Percentiles rank a stretch among this genome's conserved stretches.
phyloP scores from a whole-genome alignment of 306 rosid genomes.

The Acacia melanoxylon region DNA sequence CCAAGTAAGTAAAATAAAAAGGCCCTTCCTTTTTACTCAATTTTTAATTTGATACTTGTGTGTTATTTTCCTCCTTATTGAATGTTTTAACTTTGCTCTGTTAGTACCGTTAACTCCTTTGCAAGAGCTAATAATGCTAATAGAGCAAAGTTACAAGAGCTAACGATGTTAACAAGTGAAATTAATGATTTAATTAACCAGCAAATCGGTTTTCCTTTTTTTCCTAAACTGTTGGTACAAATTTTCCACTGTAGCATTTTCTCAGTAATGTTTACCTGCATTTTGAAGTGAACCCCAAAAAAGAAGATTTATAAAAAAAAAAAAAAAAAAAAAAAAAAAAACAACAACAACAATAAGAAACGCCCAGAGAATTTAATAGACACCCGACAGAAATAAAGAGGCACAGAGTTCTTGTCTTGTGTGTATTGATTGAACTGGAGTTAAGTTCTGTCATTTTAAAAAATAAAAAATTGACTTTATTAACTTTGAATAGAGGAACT shows the following conservation, averaged over 20 bases:
- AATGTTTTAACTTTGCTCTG: too few relatives aligned
- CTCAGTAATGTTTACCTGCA: constrained; percentile 17
- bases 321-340: too few relatives aligned
- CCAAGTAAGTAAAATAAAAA: constrained; percentile 57
- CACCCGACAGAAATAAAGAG: neutral
- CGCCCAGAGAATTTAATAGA: neutral
- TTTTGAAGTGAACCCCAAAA: neutral
- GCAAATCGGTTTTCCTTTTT: too few relatives aligned
- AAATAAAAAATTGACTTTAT: neutral
- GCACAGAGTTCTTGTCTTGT: neutral
- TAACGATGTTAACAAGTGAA: too few relatives aligned
- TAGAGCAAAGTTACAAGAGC: too few relatives aligned
- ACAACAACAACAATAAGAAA: too few relatives aligned
- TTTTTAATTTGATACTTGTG: too few relatives aligned
- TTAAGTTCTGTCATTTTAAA: neutral
- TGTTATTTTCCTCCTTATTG: too few relatives aligned
- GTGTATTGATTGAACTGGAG: neutral
- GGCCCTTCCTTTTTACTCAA: constrained; percentile 5
- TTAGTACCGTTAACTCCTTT: too few relatives aligned
- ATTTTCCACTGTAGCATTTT: neutral
- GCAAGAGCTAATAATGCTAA: too few relatives aligned
- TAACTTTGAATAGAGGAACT: neutral
- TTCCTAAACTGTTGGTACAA: neutral
- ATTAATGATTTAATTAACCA: too few relatives aligned
- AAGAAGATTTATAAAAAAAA: too few relatives aligned